These are phyloP conservation scores for Schizosaccharomyces japonicus DNA, from an alignment of 805 yeast genomes.

Conservation along the genomic window DNA sequence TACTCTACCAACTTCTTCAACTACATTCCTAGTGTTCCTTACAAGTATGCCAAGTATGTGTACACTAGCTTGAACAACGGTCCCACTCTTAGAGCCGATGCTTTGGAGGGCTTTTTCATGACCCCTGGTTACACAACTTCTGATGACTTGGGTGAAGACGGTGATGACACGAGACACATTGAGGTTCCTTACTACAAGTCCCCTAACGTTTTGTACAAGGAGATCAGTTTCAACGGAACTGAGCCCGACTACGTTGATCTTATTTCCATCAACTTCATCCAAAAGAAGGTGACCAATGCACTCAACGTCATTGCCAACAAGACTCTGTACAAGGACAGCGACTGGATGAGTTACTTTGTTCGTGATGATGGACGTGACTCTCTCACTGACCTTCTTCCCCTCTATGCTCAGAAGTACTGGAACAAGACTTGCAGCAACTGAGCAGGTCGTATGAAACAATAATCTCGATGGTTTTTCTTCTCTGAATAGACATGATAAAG, in stretches of 20 bases:
- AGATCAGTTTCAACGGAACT: slow-evolving; percentile 9
- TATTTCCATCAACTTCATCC: slow-evolving; percentile 55
- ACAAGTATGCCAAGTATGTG: background rate
- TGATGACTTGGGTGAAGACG: slow-evolving; percentile 67
- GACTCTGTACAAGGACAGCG: background rate
- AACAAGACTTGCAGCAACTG: background rate
- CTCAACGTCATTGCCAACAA: background rate
- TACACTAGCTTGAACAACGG: background rate
- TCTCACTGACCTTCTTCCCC: background rate
- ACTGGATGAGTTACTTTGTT: background rate
- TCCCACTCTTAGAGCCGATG: background rate
- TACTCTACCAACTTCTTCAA: background rate
- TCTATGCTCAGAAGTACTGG: background rate
- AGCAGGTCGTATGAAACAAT: too few relatives aligned
- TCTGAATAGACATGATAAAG: too few relatives aligned
- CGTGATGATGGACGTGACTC: background rate
- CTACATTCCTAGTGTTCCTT: background rate
- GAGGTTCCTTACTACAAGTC: slow-evolving; percentile 34
- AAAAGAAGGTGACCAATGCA: slow-evolving; percentile 10
- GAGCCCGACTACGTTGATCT: slow-evolving; percentile 18
- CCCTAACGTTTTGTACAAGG: slow-evolving; percentile 57
- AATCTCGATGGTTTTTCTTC: too few relatives aligned
- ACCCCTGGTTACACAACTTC: slow-evolving; percentile 54
- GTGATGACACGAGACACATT: slow-evolving; percentile 57
- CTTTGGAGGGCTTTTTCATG: background rate